phyloP scores from a whole-genome alignment of 345 rosid genomes.

The Laguncularia racemosa region DNA sequence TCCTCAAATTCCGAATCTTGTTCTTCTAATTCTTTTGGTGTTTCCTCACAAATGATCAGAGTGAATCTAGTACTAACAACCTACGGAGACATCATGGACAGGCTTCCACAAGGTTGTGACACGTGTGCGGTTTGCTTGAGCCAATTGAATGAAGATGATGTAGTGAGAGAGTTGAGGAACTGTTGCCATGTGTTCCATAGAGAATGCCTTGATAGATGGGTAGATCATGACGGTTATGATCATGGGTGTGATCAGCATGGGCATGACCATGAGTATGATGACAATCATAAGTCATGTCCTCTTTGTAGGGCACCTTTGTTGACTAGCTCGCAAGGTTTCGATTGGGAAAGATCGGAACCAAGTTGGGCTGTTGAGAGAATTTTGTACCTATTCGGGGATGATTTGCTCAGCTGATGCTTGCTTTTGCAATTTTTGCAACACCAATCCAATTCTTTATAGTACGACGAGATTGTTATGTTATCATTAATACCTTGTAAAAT shows the following conservation, averaged over 20 bases:
- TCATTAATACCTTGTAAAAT: too few relatives aligned
- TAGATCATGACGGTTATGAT: conserved; percentile 34
- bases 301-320: conserved; percentile 82
- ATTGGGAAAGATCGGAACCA: conserved; percentile 49
- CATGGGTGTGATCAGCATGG: conserved; percentile 25
- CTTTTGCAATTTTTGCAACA: too few relatives aligned
- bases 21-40: not conserved
- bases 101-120: conserved; percentile 28
- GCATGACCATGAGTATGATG: conserved; percentile 27
- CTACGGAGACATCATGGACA: conserved; percentile 42
- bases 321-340: conserved; percentile 26
- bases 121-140: conserved; percentile 83
- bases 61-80: conserved; percentile 47
- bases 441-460: too few relatives aligned
- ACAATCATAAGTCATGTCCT: conserved; percentile 67
- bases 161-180: conserved; percentile 72
- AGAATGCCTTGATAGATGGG: conserved; percentile 88
- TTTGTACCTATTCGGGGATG: conserved; percentile 88
- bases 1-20: conserved; percentile 7
- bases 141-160: conserved; percentile 42
- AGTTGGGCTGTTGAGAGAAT: conserved; percentile 93
- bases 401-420: conserved; percentile 33
- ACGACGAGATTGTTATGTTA: too few relatives aligned
- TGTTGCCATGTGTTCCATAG: conserved; percentile 87
- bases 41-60: conserved; percentile 47